Percentiles rank a stretch among this genome's conserved stretches.
Conservation (phyloP, 2,329 filamentous ascomycete species). For the Xylariaceae sp. region DNA sequence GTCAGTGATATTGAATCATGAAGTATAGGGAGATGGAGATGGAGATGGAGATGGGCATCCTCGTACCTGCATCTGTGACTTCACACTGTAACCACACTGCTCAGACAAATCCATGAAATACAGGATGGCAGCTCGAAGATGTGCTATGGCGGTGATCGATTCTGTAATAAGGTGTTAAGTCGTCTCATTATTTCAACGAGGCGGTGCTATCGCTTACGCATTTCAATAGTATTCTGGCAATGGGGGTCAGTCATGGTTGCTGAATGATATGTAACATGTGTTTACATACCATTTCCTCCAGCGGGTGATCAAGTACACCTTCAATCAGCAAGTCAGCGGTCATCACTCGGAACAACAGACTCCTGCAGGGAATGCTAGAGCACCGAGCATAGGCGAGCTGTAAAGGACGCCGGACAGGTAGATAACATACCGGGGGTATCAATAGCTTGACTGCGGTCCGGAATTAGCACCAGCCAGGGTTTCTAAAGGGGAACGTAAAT, state of each 20-base stretch:
- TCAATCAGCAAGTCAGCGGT: background rate
- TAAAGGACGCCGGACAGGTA: background rate
- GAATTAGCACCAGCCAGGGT: conserved; percentile 4
- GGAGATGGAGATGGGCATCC: background rate
- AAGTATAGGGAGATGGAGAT: background rate
- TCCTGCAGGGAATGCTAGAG: background rate
- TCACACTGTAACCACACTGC: conserved; percentile 71
- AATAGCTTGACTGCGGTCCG: conserved; percentile 58
- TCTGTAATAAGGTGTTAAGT: conserved; percentile 34
- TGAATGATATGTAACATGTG: background rate
- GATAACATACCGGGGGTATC: conserved; percentile 63
- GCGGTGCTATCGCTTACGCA: conserved; percentile 45
- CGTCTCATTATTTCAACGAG: background rate
- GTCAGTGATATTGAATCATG: conserved; percentile 3
- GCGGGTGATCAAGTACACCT: conserved; percentile 91
- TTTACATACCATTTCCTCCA: conserved; percentile 74
- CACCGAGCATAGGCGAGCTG: background rate
- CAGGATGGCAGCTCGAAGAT: conserved; percentile 87
- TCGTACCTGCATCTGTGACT: conserved; percentile 70
- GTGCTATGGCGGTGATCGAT: conserved; percentile 94
- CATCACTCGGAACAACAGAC: background rate
- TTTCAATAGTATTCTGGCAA: conserved; percentile 81
- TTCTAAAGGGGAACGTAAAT: background rate
- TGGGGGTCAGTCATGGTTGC: background rate
- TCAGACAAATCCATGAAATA: conserved; percentile 92